phyloP scores from a whole-genome alignment of 352 stramenopile genomes.

The Globisporangium spiculum region DNA sequence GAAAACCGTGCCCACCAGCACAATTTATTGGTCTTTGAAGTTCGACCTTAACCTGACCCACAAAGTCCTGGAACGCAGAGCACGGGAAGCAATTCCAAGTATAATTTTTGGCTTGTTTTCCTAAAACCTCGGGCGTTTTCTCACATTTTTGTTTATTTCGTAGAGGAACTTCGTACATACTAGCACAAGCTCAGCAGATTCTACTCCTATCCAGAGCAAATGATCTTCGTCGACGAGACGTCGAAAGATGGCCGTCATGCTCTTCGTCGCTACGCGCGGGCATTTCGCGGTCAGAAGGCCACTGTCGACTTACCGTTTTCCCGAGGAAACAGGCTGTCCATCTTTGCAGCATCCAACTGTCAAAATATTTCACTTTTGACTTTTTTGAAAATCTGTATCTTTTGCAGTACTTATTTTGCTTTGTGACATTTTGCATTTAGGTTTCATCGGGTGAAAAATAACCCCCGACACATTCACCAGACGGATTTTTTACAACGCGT shows the following conservation, averaged over 20 bases:
- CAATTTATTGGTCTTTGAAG: not conserved
- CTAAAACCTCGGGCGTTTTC: not conserved
- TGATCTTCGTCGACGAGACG: not conserved
- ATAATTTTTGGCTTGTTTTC: not conserved
- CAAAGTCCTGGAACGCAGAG: not conserved
- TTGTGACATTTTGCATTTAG: not conserved
- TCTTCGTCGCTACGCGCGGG: not conserved
- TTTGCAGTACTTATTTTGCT: not conserved
- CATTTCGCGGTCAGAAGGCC: not conserved
- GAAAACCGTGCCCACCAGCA: not conserved
- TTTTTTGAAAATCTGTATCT: not conserved
- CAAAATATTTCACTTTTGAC: conserved; percentile 3
- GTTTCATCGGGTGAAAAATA: not conserved
- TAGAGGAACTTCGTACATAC: not conserved
- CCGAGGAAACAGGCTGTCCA: not conserved
- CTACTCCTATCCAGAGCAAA: conserved; percentile 3
- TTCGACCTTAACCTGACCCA: not conserved
- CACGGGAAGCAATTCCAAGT: not conserved
- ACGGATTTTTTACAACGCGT: not conserved
- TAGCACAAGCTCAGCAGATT: not conserved
- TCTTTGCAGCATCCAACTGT: not conserved
- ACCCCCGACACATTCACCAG: not conserved
- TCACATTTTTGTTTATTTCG: not conserved
- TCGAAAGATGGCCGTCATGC: not conserved
- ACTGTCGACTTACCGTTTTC: not conserved